Conservation (phyloP, 1,139 yeast species). For the Taphrina betulina region DNA sequence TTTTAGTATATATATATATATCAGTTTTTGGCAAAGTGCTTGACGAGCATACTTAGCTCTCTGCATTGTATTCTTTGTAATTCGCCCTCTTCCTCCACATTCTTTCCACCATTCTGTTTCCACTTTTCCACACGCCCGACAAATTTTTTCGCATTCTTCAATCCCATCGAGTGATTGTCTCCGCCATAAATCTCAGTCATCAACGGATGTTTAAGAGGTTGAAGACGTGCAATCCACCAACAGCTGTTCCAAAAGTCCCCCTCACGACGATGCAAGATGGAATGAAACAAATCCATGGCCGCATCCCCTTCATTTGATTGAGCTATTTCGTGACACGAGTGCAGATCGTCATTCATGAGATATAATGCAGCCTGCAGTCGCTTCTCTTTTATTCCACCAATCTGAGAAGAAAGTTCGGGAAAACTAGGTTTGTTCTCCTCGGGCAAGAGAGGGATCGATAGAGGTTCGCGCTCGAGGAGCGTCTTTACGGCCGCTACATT, state of each 20-base stretch:
- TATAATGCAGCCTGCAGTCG: constrained; percentile 5
- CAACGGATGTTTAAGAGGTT: background rate
- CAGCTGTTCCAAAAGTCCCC: constrained; percentile 16
- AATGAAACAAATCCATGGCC: constrained; percentile 3
- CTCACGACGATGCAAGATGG: constrained; percentile 21
- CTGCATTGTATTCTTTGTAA: background rate
- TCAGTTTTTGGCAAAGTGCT: constrained; percentile 1
- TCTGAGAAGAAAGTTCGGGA: background rate
- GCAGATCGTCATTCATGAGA: constrained; percentile 22
- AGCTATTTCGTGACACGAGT: constrained; percentile 10
- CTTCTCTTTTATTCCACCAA: background rate
- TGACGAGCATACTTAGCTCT: constrained; percentile 6
- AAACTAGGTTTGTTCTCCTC: background rate
- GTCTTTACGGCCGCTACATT: background rate
- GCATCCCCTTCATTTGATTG: constrained; percentile 13
- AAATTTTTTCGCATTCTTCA: constrained; percentile 3
- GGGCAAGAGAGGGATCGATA: constrained; percentile 1
- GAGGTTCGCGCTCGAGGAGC: background rate
- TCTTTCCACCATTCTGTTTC: background rate
- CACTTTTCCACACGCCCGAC: constrained; percentile 5
- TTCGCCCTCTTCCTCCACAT: background rate
- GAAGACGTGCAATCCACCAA: constrained; percentile 17
- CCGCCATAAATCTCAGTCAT: constrained; percentile 11
- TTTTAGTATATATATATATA: too few species aligned
- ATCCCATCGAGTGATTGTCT: background rate